Evolutionary conservation across 2,329 filamentous ascomycete species (phyloP).

Genomic region (Stagonosporopsis rhizophila): DNA sequence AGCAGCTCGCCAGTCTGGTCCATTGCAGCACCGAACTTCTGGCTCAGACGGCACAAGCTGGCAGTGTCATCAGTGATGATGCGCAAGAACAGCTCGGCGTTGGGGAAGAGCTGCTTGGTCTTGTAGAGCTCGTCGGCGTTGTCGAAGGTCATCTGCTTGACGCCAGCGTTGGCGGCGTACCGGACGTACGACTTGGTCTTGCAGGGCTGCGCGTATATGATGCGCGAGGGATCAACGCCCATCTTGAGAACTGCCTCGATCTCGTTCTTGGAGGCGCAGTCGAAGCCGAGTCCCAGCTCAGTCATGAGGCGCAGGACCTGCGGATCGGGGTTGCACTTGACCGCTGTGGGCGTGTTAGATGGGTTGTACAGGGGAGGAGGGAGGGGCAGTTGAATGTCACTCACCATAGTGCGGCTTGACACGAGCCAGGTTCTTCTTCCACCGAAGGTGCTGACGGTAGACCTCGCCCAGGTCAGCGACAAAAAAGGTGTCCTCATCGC

Average conservation of each 20-base stretch:
- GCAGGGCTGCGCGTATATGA: conserved; percentile 99
- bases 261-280: conserved; percentile 97
- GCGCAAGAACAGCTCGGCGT: conserved; percentile 88
- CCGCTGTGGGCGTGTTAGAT: conserved; percentile 64
- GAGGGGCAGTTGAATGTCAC: conserved; percentile 42
- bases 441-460: conserved; percentile 97
- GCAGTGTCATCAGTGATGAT: conserved; percentile 97
- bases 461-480: conserved; percentile 97
- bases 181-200: conserved; percentile 98
- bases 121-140: conserved; percentile 98
- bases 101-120: conserved; percentile 89
- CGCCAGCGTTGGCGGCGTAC: conserved; percentile 81
- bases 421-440: conserved; percentile 91
- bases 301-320: conserved; percentile 88
- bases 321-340: conserved; percentile 98
- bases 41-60: conserved; percentile 90
- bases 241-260: conserved; percentile 89
- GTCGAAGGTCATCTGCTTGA: conserved; percentile 99
- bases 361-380: neutral
- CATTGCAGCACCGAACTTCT: conserved; percentile 95
- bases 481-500: conserved; percentile 97
- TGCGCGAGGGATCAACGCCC: conserved; percentile 84
- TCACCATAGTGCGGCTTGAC: conserved; percentile 96
- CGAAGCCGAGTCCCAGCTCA: conserved; percentile 90
- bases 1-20: conserved; percentile 81